A percentile compares a stretch with the other conserved stretches of the same genome.
Conservation (phyloP, 1,139 yeast species). For the Taiozyma onychis region DNA sequence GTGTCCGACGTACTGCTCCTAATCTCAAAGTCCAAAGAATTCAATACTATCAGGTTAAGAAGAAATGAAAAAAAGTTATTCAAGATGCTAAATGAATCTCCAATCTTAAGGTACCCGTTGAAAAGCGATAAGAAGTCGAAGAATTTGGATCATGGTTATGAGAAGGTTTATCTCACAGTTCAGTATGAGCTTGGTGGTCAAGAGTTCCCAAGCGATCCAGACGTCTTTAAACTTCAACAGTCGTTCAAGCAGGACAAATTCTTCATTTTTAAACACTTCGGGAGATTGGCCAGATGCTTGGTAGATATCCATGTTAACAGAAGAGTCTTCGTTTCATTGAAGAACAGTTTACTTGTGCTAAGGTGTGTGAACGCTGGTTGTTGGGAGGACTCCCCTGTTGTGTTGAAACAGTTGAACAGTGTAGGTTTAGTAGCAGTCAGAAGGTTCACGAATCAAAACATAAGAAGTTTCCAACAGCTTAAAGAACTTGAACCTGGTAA, state of each 20-base stretch:
- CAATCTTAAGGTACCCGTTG: constrained; percentile 28
- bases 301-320: constrained; percentile 37
- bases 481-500: constrained; percentile 26
- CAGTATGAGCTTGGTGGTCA: constrained; percentile 45
- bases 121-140: constrained; percentile 17
- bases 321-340: constrained; percentile 35
- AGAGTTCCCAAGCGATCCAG: constrained; percentile 37
- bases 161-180: constrained; percentile 34
- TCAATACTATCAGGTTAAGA: constrained; percentile 33
- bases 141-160: constrained; percentile 23
- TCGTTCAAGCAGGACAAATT: constrained; percentile 38
- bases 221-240: constrained; percentile 32
- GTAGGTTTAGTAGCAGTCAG: constrained; percentile 36
- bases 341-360: constrained; percentile 30
- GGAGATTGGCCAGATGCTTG: constrained; percentile 37
- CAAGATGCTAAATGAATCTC: constrained; percentile 35
- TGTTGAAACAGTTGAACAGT: constrained; percentile 39
- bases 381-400: constrained; percentile 43
- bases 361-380: constrained; percentile 37
- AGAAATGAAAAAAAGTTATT: constrained; percentile 39
- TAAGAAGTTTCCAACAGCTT: constrained; percentile 29
- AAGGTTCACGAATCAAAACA: constrained; percentile 31
- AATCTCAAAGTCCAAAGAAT: constrained; percentile 35
- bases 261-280: constrained; percentile 33
- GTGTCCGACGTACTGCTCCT: constrained; percentile 26